Evolutionary conservation across 2,329 filamentous ascomycete genomes (phyloP).

Genomic region (Graphium sp.): DNA sequence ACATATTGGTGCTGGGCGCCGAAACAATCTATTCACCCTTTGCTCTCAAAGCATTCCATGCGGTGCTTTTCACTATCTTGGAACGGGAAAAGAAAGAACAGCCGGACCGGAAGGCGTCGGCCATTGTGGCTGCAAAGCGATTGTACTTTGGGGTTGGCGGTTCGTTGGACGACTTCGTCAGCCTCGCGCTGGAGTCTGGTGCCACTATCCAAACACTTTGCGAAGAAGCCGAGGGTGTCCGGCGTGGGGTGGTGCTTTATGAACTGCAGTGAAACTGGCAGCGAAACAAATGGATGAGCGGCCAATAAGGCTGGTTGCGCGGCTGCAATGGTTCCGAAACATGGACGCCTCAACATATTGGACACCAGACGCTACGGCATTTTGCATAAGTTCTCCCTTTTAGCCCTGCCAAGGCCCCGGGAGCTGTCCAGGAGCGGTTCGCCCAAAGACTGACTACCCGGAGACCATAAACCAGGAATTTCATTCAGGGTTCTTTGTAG

Average conservation of each 20-base stretch:
- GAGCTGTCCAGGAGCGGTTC: too few species aligned
- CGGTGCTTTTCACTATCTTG: conserved; percentile 45
- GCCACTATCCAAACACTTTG: conserved; percentile 29
- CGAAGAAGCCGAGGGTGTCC: conserved; percentile 44
- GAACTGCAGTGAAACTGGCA: conserved; percentile 11
- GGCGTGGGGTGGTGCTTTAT: conserved; percentile 41
- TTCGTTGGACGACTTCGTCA: conserved; percentile 59
- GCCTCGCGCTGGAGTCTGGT: conserved; percentile 29
- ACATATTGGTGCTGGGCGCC: conserved; percentile 48
- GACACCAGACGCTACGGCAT: too few species aligned
- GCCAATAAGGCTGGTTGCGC: too few species aligned
- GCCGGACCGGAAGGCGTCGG: conserved; percentile 29
- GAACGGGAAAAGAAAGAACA: conserved; percentile 17
- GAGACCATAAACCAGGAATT: too few species aligned
- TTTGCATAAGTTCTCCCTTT: too few species aligned
- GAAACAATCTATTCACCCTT: conserved; percentile 75
- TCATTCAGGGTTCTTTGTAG: too few species aligned
- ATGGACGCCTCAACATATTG: too few species aligned
- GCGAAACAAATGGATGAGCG: too few species aligned
- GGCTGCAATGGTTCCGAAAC: too few species aligned
- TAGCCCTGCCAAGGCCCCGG: too few species aligned
- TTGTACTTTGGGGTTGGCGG: conserved; percentile 77
- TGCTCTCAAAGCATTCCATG: conserved; percentile 50
- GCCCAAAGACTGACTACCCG: too few species aligned
- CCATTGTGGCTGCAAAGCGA: conserved; percentile 59